Conservation (phyloP, 805 yeast genomes). For the Hanseniaspora lindneri region DNA sequence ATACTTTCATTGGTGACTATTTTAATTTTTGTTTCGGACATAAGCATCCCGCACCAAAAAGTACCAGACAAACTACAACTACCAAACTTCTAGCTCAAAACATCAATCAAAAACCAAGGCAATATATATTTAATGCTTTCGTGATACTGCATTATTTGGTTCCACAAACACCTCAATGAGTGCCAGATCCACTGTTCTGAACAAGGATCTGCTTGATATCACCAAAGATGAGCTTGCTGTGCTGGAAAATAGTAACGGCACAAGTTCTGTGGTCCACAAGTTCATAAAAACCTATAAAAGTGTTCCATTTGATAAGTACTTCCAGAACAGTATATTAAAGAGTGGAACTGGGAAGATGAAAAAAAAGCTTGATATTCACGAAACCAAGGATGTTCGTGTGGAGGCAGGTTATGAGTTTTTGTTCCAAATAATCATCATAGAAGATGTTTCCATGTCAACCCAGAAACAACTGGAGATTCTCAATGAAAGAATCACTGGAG, state of each 20-base stretch:
- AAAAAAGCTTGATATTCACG: slow-evolving; percentile 1
- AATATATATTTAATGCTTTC: too few species aligned
- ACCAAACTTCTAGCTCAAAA: too few species aligned
- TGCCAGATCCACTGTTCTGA: background rate
- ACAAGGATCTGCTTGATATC: background rate
- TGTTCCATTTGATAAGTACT: slow-evolving; percentile 1
- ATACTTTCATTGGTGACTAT: too few species aligned
- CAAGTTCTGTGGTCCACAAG: background rate
- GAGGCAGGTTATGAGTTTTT: slow-evolving; percentile 25
- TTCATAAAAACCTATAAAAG: background rate
- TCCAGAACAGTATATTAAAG: background rate
- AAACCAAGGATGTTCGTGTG: slow-evolving; percentile 5
- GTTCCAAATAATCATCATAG: slow-evolving; percentile 47
- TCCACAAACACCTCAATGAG: too few species aligned
- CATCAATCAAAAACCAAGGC: too few species aligned
- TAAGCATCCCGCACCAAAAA: too few species aligned
- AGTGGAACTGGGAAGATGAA: slow-evolving; percentile 18
- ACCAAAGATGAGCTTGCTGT: background rate
- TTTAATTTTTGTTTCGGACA: too few species aligned
- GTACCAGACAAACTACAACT: too few species aligned
- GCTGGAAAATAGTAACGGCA: background rate
- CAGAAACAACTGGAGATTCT: slow-evolving; percentile 46
- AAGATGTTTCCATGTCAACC: slow-evolving; percentile 42
- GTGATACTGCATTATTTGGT: too few species aligned
- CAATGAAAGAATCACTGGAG: slow-evolving; percentile 41